Base-by-base conservation (phyloP, 257 asterid species). In the Agastache rugosa region DNA sequence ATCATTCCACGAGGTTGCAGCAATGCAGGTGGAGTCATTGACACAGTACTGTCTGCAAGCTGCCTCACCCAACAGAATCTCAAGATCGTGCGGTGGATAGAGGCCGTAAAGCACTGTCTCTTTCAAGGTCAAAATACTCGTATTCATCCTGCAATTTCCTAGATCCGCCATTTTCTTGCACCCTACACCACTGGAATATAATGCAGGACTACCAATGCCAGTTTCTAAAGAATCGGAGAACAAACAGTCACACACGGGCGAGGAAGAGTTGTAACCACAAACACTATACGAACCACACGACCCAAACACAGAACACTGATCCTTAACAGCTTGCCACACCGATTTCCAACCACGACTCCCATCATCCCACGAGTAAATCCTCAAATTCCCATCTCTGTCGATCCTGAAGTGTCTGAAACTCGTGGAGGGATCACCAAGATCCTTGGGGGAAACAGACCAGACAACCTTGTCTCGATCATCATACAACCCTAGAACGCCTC, bases 311-410 rank as follows among this genome's bases (percentile, higher is more conserved):
- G 70, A 55, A 23, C 96, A 89, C 64, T 87, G 93, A 37, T 87
- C 88, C 62, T 75, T 63, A 48, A 89, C 88, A 1, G 96, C 96
- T 73, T 89, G 96, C 96, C 96, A 89, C 12, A 84, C 91, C 0
- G 76, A 73, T 80, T 63, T 87, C 93, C 96, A 89, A 4, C 73
- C 48, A 47, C 20, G 77, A 72, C 67, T 48, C 4, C 6, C 59
- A 17, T 31, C 25, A 71, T 85, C 91, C 96, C 96, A 89, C 0
- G 91, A 87, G 79, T 89, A 89, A 19, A 89, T 89, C 68, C 96
- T 82, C 82, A 89, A 67, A 64, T 89, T 89, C 8, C 96, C 96
- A 63, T 89, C 96, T 23, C 76, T 69, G 54, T 87, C 92, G 6
- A 89, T 79, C 79, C 87, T 81, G 15, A 89, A 87, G 62, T 84